Conservation (phyloP, 257 asterid genomes). For the Jacaranda copaia region DNA sequence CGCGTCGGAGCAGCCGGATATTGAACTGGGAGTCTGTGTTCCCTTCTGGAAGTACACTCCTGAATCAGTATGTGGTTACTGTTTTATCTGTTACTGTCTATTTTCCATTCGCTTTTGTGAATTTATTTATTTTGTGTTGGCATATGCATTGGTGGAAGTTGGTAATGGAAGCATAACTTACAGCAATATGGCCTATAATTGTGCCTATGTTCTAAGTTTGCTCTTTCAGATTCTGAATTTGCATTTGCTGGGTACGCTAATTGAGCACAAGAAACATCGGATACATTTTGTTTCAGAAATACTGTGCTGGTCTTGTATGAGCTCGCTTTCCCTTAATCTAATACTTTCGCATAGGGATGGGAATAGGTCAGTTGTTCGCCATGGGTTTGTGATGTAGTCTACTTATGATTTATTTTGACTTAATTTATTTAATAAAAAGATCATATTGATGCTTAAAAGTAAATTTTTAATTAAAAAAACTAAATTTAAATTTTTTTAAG, state of each 20-base stretch:
- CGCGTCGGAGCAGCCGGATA: constrained; percentile 86
- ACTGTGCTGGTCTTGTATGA: background rate
- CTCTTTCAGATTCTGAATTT: background rate
- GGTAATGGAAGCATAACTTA: background rate
- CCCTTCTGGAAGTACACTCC: constrained; percentile 94
- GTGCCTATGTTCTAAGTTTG: too few relatives aligned
- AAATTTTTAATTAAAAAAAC: too few relatives aligned
- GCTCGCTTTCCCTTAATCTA: too few relatives aligned
- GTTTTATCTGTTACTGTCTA: background rate
- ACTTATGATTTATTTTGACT: too few relatives aligned
- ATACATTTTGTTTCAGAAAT: background rate
- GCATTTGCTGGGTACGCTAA: constrained; percentile 20
- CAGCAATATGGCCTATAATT: too few relatives aligned
- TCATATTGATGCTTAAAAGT: too few relatives aligned
- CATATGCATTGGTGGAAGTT: background rate
- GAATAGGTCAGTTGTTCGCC: too few relatives aligned
- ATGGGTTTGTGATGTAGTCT: too few relatives aligned
- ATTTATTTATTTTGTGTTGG: background rate
- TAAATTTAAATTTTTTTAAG: too few relatives aligned
- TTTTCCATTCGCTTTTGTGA: constrained; percentile 2
- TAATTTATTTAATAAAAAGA: too few relatives aligned
- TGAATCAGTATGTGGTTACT: constrained; percentile 55
- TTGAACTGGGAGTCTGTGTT: constrained; percentile 90
- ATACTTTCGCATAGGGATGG: too few relatives aligned
- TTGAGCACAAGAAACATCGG: constrained; percentile 19